phyloP scores from a whole-genome alignment of 495 filamentous ascomycete species.

The Jackrogersella multiformis region DNA sequence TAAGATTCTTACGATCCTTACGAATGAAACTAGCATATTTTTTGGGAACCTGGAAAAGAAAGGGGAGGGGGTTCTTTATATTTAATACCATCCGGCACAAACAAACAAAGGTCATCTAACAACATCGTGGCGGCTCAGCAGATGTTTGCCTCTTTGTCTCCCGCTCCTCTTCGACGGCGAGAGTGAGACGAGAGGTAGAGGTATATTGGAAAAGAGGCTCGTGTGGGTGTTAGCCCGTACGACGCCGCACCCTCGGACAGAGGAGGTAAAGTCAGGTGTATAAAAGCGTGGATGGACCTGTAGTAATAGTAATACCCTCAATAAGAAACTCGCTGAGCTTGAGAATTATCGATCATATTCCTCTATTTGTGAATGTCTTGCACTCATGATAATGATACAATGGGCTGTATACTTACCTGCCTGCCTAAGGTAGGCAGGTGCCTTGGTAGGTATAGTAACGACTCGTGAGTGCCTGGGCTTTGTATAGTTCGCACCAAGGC shows the following conservation, averaged over 20 bases:
- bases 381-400: no score
- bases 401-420: background rate
- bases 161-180: background rate
- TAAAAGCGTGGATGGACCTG: conserved; percentile 37
- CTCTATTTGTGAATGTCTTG: background rate
- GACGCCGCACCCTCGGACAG: background rate
- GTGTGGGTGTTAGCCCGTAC: background rate
- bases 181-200: background rate
- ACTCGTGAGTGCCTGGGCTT: no score
- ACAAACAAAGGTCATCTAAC: conserved; percentile 15
- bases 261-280: conserved; percentile 23
- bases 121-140: conserved; percentile 17
- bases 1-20: conserved; percentile 57
- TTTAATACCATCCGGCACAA: conserved; percentile 10
- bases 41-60: conserved; percentile 34
- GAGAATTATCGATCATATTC: conserved; percentile 5
- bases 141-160: conserved; percentile 1
- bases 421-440: no score
- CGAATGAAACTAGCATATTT: conserved; percentile 45
- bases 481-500: no score
- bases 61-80: conserved; percentile 20
- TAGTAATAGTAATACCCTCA: conserved; percentile 49
- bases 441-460: no score
- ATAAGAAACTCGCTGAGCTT: conserved; percentile 40
- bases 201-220: background rate